Evolutionary conservation across 148 eudicot genomes (phyloP).

Genomic region (Rhododendron williamsianum): DNA sequence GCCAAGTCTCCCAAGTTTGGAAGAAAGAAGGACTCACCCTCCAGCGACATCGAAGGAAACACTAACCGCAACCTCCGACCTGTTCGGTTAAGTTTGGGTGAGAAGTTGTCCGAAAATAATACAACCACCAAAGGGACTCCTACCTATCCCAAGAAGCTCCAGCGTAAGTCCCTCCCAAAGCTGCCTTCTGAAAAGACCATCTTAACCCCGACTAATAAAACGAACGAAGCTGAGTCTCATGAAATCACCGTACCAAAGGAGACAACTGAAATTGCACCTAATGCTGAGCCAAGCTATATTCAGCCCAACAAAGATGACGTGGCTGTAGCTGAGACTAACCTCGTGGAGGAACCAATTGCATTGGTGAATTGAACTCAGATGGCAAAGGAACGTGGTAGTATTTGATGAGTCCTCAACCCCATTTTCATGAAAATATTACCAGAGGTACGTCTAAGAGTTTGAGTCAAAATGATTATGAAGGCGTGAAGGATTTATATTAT

Average conservation of each 20-base stretch:
- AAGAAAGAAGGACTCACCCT: slow-evolving; percentile 53
- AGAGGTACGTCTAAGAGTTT: neutral
- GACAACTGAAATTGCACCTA: neutral
- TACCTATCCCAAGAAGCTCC: slow-evolving; percentile 36
- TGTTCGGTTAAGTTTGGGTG: slow-evolving; percentile 56
- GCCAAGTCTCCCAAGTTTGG: slow-evolving; percentile 87
- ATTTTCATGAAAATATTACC: slow-evolving; percentile 1
- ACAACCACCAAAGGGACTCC: slow-evolving; percentile 28
- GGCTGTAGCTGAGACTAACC: slow-evolving; percentile 9
- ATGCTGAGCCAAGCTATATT: slow-evolving; percentile 13
- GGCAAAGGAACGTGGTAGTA: neutral
- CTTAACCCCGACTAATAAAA: slow-evolving; percentile 7
- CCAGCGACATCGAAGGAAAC: slow-evolving; percentile 38
- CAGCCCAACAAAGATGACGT: neutral
- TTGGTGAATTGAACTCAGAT: slow-evolving; percentile 14
- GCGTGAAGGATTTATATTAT: slow-evolving; percentile 2
- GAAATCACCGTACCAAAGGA: neutral
- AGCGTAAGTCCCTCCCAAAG: slow-evolving; percentile 19
- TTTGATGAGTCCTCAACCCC: slow-evolving; percentile 2
- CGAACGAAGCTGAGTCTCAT: neutral
- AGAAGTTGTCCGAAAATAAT: slow-evolving; percentile 37
- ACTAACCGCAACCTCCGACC: slow-evolving; percentile 29
- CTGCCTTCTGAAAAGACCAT: slow-evolving; percentile 24
- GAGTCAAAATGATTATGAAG: neutral
- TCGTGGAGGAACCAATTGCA: slow-evolving; percentile 20